Percentiles rank a stretch among this genome's conserved stretches.
Evolutionary conservation across 1,139 yeast species (phyloP).

Genomic region (Suhomyces coccinellae): DNA sequence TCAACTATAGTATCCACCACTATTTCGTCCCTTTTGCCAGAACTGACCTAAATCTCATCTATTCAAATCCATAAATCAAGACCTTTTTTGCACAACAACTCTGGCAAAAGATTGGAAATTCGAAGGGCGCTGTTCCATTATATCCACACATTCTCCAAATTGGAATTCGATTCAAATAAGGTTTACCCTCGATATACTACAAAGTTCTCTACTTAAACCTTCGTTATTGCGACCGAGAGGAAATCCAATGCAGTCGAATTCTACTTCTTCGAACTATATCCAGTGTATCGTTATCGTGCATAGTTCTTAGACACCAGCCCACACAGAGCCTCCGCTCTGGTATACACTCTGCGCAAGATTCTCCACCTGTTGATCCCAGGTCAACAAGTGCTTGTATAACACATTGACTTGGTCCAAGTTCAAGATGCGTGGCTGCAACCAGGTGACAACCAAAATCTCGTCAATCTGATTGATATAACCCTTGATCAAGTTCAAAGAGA

Average conservation of each 20-base stretch:
- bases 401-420: conserved; percentile 74
- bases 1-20: too few species aligned
- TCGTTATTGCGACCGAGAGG: neutral
- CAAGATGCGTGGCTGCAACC: conserved; percentile 96
- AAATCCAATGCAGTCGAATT: neutral
- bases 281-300: conserved; percentile 1
- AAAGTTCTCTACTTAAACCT: too few species aligned
- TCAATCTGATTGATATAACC: conserved; percentile 89
- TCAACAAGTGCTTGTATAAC: conserved; percentile 70
- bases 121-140: too few species aligned
- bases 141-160: too few species aligned
- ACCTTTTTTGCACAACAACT: too few species aligned
- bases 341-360: conserved; percentile 53
- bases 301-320: conserved; percentile 34
- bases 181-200: too few species aligned
- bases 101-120: too few species aligned
- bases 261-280: neutral
- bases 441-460: conserved; percentile 73
- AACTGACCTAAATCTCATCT: too few species aligned
- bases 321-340: conserved; percentile 39
- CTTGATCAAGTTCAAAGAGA: conserved; percentile 75
- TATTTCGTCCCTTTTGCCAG: too few species aligned
- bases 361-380: conserved; percentile 78
- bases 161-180: too few species aligned
- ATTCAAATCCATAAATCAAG: too few species aligned